Evolutionary conservation across 345 rosid genomes (phyloP).

Genomic region (Populus simonii): DNA sequence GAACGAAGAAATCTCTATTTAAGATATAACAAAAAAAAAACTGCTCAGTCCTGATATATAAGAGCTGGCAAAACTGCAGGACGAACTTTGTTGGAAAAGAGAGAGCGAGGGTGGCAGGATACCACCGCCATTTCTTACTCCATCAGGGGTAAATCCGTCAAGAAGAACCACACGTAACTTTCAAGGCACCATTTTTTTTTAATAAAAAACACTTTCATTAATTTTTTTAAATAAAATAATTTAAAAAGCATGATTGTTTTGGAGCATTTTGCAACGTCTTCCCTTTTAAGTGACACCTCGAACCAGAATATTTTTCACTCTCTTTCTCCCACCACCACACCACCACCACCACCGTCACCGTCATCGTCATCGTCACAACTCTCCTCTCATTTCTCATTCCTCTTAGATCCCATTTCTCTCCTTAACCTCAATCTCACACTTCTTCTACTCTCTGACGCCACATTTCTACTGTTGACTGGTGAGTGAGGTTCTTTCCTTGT

Average conservation of each 20-base stretch:
- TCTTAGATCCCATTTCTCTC: slow-evolving; percentile 29
- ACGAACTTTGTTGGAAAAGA: not conserved
- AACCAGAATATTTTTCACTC: slow-evolving; percentile 18
- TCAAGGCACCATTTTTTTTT: not conserved
- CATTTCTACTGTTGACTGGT: slow-evolving; percentile 45
- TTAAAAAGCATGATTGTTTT: slow-evolving; percentile 25
- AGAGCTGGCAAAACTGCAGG: not conserved
- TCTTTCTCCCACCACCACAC: slow-evolving; percentile 18
- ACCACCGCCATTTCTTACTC: not conserved
- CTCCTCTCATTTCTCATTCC: not conserved
- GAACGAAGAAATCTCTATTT: not conserved
- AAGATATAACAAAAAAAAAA: not conserved
- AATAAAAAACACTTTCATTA: not conserved
- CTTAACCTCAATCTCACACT: not conserved
- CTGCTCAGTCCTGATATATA: too few species aligned
- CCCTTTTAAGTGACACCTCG: slow-evolving; percentile 37
- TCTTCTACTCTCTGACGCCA: slow-evolving; percentile 13
- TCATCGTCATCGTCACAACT: not conserved
- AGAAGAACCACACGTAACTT: not conserved
- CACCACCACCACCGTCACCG: slow-evolving; percentile 19
- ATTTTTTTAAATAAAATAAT: slow-evolving; percentile 8
- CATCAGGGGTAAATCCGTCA: slow-evolving; percentile 25
- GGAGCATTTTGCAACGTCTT: slow-evolving; percentile 36
- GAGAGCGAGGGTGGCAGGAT: not conserved
- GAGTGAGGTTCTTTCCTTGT: not conserved